A percentile compares a stretch with the other conserved stretches of the same genome.
Evolutionary conservation across 768 basidiomycete species (phyloP).

Genomic region (Suillus discolor): DNA sequence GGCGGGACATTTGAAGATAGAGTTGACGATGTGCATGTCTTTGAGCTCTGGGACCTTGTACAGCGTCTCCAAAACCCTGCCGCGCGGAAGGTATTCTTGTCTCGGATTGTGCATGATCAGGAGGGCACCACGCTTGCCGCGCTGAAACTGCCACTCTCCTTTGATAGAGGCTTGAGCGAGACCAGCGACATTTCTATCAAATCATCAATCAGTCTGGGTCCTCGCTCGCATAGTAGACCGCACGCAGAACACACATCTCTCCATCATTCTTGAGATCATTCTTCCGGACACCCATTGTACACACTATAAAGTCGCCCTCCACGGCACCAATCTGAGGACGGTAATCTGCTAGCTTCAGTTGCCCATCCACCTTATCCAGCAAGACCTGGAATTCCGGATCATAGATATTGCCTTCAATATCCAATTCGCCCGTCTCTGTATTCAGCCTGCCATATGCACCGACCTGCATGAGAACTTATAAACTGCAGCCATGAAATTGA

Average conservation of each 20-base stretch:
- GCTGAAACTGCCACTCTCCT: slow-evolving; percentile 30
- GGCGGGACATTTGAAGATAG: slow-evolving; percentile 29
- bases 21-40: slow-evolving; percentile 28
- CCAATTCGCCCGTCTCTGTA: neutral
- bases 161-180: slow-evolving; percentile 30
- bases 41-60: slow-evolving; percentile 17
- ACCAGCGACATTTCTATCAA: slow-evolving; percentile 10
- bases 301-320: slow-evolving; percentile 21
- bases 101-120: slow-evolving; percentile 29
- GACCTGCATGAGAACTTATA: slow-evolving; percentile 17
- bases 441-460: slow-evolving; percentile 33
- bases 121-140: slow-evolving; percentile 27
- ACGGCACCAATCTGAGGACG: slow-evolving; percentile 9
- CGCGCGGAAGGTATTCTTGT: slow-evolving; percentile 19
- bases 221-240: neutral
- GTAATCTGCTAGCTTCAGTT: slow-evolving; percentile 7
- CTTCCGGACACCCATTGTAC: slow-evolving; percentile 22
- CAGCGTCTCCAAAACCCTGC: slow-evolving; percentile 18
- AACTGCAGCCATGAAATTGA: neutral
- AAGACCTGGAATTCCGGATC: slow-evolving; percentile 11
- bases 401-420: slow-evolving; percentile 33
- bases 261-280: slow-evolving; percentile 16
- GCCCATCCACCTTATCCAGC: slow-evolving; percentile 6
- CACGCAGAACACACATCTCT: neutral
- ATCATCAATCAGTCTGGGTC: neutral